Base-by-base conservation (phyloP, 2,329 filamentous ascomycete genomes). In the Phaeosphaeria sp. region DNA sequence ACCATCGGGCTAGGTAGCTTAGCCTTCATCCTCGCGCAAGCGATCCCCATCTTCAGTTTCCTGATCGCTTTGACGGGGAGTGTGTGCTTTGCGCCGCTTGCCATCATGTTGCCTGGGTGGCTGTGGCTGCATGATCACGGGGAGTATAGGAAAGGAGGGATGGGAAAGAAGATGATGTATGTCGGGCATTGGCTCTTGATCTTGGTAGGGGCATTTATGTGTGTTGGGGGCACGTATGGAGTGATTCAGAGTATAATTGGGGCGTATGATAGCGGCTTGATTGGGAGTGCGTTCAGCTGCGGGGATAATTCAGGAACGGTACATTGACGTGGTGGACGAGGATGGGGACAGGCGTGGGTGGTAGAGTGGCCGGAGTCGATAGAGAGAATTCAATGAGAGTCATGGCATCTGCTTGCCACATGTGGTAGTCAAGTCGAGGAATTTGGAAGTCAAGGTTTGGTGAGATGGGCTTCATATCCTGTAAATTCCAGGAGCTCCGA, bases 41-140 rank as follows among this genome's bases (percentile, higher is more conserved):
- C 81, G 0, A 83, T 86, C 30, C 84, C 84, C 0, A 83, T 85
- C 52, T 85, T 86, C 75, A 83, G 83, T 58, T 84, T 81, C 64
- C 63, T 85, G 22, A 61, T 85, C 21, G 79, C 81, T 1, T 64
- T 85, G 7, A 79, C 82, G 1, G 83, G 82, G 2, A 79, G 78
- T 27, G 55, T 86, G 10, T 83, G 81, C 46, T 85, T 84, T 63
- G 82, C 83, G 27, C 83, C 83, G 20, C 60, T 84, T 41, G 78
- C 69, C 10, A 44, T 44, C 18, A 21, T 20, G 18, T 10, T 84
- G 6, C 82, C 81, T 0, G 82, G 78, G 0, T 81, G 75, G 72
- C 60, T 85, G 13, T 85, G 83, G 83, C 54, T 84, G 11, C 77
- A 82, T 64, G 82, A 83, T 58, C 78, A 84, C 59, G 60, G 62